Percentiles rank a stretch among this genome's conserved stretches.
phyloP scores from a whole-genome alignment of 2,329 filamentous ascomycete species.

The Ilyonectria mors-panacis region DNA sequence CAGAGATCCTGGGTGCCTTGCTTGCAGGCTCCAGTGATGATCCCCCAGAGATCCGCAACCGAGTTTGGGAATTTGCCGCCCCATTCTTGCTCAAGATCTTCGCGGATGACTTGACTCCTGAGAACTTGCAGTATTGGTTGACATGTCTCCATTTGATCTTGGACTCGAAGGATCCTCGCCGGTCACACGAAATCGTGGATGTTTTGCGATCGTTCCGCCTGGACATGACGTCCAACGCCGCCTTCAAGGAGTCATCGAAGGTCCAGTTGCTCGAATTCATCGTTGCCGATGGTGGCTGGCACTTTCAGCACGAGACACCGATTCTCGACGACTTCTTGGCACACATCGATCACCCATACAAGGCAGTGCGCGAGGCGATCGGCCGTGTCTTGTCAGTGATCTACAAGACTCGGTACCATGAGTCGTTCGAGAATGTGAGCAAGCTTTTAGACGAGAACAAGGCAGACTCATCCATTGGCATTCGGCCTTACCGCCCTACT shows the following conservation, averaged over 20 bases:
- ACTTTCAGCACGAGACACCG: conserved; percentile 91
- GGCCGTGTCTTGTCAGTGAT: conserved; percentile 90
- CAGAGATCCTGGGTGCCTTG: conserved; percentile 92
- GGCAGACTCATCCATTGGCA: conserved; percentile 83
- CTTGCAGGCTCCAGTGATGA: conserved; percentile 86
- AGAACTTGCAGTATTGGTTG: conserved; percentile 95
- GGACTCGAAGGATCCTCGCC: conserved; percentile 90
- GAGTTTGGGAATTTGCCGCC: conserved; percentile 91
- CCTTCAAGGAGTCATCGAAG: conserved; percentile 99
- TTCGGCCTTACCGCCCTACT: conserved; percentile 84
- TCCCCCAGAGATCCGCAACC: conserved; percentile 78
- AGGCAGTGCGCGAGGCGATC: conserved; percentile 95
- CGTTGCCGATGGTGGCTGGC: conserved; percentile 92
- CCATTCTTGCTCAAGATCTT: conserved; percentile 90
- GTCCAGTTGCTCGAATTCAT: conserved; percentile 91
- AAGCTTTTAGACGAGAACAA: conserved; percentile 85
- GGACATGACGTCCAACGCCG: conserved; percentile 95
- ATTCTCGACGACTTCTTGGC: conserved; percentile 90
- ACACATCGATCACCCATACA: conserved; percentile 97
- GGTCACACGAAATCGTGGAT: conserved; percentile 88
- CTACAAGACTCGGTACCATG: conserved; percentile 92
- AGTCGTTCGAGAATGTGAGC: conserved; percentile 87
- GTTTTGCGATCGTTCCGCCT: conserved; percentile 87
- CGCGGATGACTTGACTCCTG: conserved; percentile 91
- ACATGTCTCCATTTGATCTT: conserved; percentile 92